Evolutionary conservation across 2,329 filamentous ascomycete genomes (phyloP), one percentile per base, ranked within the genome.

Genomic region (Curvularia spicifera): DNA sequence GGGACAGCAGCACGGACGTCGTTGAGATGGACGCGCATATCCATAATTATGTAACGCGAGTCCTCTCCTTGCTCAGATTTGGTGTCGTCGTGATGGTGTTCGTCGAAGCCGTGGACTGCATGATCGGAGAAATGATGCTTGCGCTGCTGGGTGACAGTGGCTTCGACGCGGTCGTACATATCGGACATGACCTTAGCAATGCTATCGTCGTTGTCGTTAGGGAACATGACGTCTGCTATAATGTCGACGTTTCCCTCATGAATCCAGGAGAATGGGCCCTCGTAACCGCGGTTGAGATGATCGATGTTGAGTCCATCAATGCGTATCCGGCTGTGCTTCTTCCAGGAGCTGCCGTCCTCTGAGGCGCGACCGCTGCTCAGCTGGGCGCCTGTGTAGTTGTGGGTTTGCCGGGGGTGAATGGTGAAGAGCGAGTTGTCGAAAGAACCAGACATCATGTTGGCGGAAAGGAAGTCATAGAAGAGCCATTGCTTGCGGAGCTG

Each of bases 241-340:
- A 99, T 97, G 73, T 99, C 95, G 40, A 99, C 93, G 62, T 95
- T 96, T 33, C 95, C 95, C 78, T 98, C 92, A 66, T 96, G 91
- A 52, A 99, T 99, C 95, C 95, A 99, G 3, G 92, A 93, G 76
- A 99, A 97, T 0, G 94, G 93, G 0, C 95, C 95, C 61, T 95
- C 88, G 18, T 97, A 92, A 24, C 93, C 93, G 42, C 93, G 87
- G 73, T 99, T 99, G 9, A 99, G 83, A 75, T 99, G 95, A 70
- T 98, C 95, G 53, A 99, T 97, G 73, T 90, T 96, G 9, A 99
- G 83, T 0, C 90, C 93, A 72, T 99, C 95, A 57, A 99, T 96
- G 5, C 95, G 87, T 57, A 98, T 87, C 24, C 95, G 87, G 71
- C 89, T 97, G 66, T 97, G 93, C 77, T 97, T 98, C 78, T 98